A percentile compares a stretch with the other conserved stretches of the same genome.
Conservation (phyloP, 2,329 filamentous ascomycete species). For the Phialocephala subalpina region DNA sequence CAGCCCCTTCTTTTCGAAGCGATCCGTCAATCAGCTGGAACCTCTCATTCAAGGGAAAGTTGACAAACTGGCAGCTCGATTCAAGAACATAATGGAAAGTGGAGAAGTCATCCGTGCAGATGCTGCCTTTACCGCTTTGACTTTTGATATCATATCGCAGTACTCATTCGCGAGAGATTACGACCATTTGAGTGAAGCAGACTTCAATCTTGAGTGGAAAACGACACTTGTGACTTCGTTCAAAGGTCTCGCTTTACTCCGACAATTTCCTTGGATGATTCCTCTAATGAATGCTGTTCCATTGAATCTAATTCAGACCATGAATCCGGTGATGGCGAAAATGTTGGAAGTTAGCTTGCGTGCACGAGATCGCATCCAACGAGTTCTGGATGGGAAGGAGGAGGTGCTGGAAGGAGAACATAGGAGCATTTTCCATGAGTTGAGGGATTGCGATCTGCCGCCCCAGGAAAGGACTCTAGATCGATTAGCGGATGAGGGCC, state of each 20-base stretch:
- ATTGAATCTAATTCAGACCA: not conserved
- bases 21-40: constrained; percentile 7
- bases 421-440: constrained; percentile 23
- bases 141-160: constrained; percentile 42
- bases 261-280: constrained; percentile 34
- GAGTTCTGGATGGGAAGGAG: too few species aligned
- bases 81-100: not conserved
- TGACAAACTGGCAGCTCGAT: not conserved
- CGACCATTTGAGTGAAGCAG: constrained; percentile 33
- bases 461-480: constrained; percentile 25
- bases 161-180: constrained; percentile 40
- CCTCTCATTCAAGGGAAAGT: not conserved
- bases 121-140: constrained; percentile 31
- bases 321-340: constrained; percentile 25
- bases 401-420: too few species aligned
- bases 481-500: constrained; percentile 32
- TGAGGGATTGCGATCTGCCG: constrained; percentile 30
- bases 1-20: constrained; percentile 29
- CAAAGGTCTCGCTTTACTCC: constrained; percentile 24
- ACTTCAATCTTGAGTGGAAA: constrained; percentile 25
- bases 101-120: constrained; percentile 20
- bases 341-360: constrained; percentile 18
- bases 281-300: not conserved
- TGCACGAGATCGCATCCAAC: constrained; percentile 22
- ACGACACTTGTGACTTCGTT: constrained; percentile 29